Evolutionary conservation across 2,329 filamentous ascomycete genomes (phyloP), one percentile per base, ranked within the genome.

Genomic region (Escovopsis sp.): DNA sequence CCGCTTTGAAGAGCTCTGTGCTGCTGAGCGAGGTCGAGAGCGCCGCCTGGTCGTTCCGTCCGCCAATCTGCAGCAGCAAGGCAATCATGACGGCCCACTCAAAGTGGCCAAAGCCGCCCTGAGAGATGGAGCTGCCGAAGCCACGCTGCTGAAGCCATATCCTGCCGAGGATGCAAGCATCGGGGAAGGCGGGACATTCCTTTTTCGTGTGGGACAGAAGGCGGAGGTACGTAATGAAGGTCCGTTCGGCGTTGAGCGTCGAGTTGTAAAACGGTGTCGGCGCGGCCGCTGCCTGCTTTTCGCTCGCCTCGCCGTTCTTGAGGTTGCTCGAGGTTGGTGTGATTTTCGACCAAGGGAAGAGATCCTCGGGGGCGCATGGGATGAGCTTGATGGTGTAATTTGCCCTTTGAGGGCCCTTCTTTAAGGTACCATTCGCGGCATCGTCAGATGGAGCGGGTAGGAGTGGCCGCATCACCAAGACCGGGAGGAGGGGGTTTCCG

Each of bases 1-100:
- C 79, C 3, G 86, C 88, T 61, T 95, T 96, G 71, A 98, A 95
- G 36, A 96, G 71, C 60, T 96, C 89, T 20, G 89, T 91, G 60
- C 82, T 83, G 64, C 83, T 94, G 52, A 94, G 82, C 7, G 84
- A 84, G 5, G 76, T 70, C 6, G 87, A 86, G 13, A 96, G 69
- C 6, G 84, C 64, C 2, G 81, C 72, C 48, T 78, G 74, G 2
- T 83, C 82, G 45, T 79, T 80, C 7, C 76, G 72, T 7, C 79
- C 81, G 24, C 84, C 84, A n/a, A 75, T 76, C 57, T 86, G 79
- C 35, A 96, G 68, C 2, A 96, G 66, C 12, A 94, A 67, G 29
- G 88, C 84, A 56, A 88, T 74, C 39, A 91, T 65, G n/a, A 76
- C 65, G 1, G 83, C 73, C 85, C 86, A 96, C 57, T 98, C 91